Conservation (phyloP, 2,329 filamentous ascomycete genomes). For the Fusarium penzigii region DNA sequence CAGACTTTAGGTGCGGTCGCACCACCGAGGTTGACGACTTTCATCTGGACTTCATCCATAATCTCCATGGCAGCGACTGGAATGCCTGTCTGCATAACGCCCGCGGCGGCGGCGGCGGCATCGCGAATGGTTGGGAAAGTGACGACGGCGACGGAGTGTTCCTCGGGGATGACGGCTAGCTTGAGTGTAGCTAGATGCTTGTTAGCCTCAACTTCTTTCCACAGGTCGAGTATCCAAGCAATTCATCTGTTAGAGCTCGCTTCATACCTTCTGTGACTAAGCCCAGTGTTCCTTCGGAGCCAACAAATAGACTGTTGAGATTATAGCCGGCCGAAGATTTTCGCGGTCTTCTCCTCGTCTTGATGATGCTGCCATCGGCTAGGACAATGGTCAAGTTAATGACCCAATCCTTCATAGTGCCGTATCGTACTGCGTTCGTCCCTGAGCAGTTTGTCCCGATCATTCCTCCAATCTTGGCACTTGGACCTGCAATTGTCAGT, state of each 20-base stretch:
- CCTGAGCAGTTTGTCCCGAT: constrained; percentile 77
- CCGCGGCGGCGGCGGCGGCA: constrained; percentile 72
- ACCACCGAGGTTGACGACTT: constrained; percentile 74
- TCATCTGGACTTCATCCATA: constrained; percentile 89
- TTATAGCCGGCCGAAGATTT: constrained; percentile 86
- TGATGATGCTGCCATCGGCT: constrained; percentile 76
- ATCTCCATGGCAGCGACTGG: constrained; percentile 80
- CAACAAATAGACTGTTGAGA: constrained; percentile 76
- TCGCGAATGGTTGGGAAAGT: constrained; percentile 76
- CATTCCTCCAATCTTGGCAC: constrained; percentile 80
- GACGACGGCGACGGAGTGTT: constrained; percentile 77
- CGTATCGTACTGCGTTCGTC: constrained; percentile 79
- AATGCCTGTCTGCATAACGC: constrained; percentile 73
- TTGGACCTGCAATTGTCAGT: constrained; percentile 45
- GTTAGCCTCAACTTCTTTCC: constrained; percentile 5
- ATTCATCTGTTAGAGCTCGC: neutral
- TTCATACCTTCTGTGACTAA: constrained; percentile 69
- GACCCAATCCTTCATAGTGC: constrained; percentile 88
- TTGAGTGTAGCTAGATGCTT: constrained; percentile 66
- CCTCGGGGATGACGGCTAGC: constrained; percentile 72
- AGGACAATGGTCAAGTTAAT: constrained; percentile 81
- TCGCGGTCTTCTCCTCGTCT: constrained; percentile 73
- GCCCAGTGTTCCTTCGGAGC: constrained; percentile 79
- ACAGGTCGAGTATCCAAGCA: neutral
- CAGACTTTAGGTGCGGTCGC: constrained; percentile 68